Base-by-base conservation (phyloP, 2,329 filamentous ascomycete genomes). In the Epichloe festucae region DNA sequence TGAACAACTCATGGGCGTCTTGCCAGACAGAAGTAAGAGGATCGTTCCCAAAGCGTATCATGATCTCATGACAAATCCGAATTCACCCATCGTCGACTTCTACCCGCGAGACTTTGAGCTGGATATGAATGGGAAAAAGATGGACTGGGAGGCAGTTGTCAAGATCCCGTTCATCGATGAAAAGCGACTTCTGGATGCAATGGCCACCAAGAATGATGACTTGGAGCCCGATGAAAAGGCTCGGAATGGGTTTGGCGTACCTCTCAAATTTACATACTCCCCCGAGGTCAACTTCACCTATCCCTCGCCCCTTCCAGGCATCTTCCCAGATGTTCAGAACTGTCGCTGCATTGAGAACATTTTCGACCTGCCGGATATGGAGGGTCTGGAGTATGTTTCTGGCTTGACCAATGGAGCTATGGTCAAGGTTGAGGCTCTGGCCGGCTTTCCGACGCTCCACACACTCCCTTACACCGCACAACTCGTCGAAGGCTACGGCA, bases 61-160 rank as follows among this genome's bases (percentile, higher is more conserved):
- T 68, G 82, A 88, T 27, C 75, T 98, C 47, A 98, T 98, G 93
- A 96, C 89, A 2, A 87, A 87, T 51, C 77, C 85, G 2, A 79
- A 86, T 15, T 97, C 91, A 15, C 89, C 93, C 2, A 98, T 98
- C 65, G 86, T 95, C 62, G 93, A 98, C 65, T 98, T 98, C 66
- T 98, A 98, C 62, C 93, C 93, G 2, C 81, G 91, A 60, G 93
- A 98, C 61, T 98, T 98, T 62, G 89, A 94, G 58, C 76, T 98
- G 41, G 94, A 98, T 65, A 97, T 98, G 93, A 97, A 98, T 60
- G 94, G 93, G 54, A 98, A 98, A 74, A 98, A 95, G 72, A 94
- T 95, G 86, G 94, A 98, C 57, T 98, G 93, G 93, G 93, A 98
- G 65, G 93, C 93, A 31, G 91, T 98, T 39, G 89, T 98, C 57